Evolutionary conservation across 208 protist species (phyloP).

Genomic region (Borovskyia barvae): DNA sequence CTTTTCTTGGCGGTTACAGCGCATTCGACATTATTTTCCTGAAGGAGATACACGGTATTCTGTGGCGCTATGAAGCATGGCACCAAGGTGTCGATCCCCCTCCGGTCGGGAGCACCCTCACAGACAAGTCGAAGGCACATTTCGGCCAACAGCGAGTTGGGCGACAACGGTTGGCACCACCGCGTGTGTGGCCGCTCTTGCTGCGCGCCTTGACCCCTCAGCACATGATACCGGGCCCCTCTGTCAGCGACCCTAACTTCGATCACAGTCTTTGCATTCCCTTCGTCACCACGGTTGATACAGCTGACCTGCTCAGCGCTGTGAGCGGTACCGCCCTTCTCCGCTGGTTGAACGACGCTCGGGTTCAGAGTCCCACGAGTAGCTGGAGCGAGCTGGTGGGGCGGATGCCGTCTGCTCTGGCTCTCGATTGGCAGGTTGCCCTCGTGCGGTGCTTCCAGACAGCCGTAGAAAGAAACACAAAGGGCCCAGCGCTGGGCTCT

Average conservation of each 20-base stretch:
- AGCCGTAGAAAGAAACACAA: too few species aligned
- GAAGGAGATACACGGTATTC: conserved; percentile 6
- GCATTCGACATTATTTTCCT: conserved; percentile 10
- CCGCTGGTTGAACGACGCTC: conserved; percentile 16
- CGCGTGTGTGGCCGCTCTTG: conserved; percentile 2
- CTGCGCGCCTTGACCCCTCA: too few species aligned
- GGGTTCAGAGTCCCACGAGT: conserved; percentile 18
- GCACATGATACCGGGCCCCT: too few species aligned
- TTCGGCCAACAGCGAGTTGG: background rate
- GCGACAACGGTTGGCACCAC: background rate
- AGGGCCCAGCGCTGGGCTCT: too few species aligned
- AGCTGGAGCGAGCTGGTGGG: conserved; percentile 11
- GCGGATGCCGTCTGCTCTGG: conserved; percentile 1
- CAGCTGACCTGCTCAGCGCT: conserved; percentile 11
- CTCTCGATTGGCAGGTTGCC: conserved; percentile 12
- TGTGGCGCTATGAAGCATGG: conserved; percentile 14
- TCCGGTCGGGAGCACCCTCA: too few species aligned
- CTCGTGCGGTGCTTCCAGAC: background rate
- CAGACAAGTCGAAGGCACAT: too few species aligned
- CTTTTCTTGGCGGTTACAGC: conserved; percentile 4
- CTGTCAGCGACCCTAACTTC: too few species aligned
- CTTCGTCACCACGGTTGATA: background rate
- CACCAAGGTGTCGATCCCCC: too few species aligned
- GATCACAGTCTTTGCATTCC: background rate
- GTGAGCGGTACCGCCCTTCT: conserved; percentile 6